phyloP scores from a whole-genome alignment of 2,329 filamentous ascomycete genomes.

The Colletotrichum siamense region DNA sequence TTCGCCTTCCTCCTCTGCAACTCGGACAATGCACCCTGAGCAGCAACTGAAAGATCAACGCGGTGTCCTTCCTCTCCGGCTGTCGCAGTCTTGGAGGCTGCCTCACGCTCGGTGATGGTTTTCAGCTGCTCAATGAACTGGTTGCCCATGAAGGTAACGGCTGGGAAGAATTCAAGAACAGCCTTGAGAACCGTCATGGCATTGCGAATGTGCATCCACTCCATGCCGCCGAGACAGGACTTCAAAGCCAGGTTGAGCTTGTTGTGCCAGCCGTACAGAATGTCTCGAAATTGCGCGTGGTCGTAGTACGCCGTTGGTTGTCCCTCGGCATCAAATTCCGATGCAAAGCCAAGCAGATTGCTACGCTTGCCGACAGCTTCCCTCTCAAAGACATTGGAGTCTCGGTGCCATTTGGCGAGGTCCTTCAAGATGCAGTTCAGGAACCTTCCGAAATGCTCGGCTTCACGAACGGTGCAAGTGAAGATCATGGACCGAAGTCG shows the following conservation, averaged over 20 bases:
- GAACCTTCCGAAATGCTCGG: constrained; percentile 92
- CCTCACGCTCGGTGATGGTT: constrained; percentile 68
- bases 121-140: constrained; percentile 69
- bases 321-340: constrained; percentile 72
- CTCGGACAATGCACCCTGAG: constrained; percentile 73
- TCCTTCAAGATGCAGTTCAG: constrained; percentile 82
- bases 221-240: constrained; percentile 78
- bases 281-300: constrained; percentile 83
- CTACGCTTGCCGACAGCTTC: constrained; percentile 69
- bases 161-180: constrained; percentile 83
- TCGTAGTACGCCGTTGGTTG: constrained; percentile 76
- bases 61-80: constrained; percentile 64
- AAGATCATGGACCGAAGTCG: constrained; percentile 84
- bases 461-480: constrained; percentile 86
- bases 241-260: constrained; percentile 81
- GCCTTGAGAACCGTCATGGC: constrained; percentile 88
- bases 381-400: constrained; percentile 70
- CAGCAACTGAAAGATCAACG: constrained; percentile 77
- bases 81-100: constrained; percentile 49
- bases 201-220: constrained; percentile 98
- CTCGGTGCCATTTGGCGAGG: constrained; percentile 79
- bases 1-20: constrained; percentile 69
- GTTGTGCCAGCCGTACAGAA: constrained; percentile 91
- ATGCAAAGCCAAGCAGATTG: constrained; percentile 76
- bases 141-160: constrained; percentile 85